Conservation (phyloP, 805 yeast species). For the Candida dajiaensis region DNA sequence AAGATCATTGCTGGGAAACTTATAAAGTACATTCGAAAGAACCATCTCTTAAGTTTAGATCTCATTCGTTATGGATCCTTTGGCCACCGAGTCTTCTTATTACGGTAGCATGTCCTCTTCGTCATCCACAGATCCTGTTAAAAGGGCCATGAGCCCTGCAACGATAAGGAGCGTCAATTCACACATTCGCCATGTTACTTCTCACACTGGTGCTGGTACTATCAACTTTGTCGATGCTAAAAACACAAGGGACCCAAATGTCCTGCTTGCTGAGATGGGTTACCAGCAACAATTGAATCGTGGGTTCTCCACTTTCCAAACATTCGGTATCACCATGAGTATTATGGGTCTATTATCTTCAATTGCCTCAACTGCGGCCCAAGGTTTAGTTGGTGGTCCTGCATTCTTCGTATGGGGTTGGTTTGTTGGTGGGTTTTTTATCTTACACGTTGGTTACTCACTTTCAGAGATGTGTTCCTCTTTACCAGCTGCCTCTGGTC, state of each 20-base stretch:
- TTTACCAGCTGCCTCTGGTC: conserved; percentile 67
- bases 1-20: no score
- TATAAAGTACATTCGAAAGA: neutral
- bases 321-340: conserved; percentile 61
- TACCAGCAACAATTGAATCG: conserved; percentile 61
- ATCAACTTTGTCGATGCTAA: neutral
- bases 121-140: neutral
- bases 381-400: conserved; percentile 53
- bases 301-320: conserved; percentile 49
- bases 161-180: neutral
- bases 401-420: conserved; percentile 62
- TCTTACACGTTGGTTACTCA: conserved; percentile 47
- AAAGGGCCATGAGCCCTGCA: neutral
- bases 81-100: conserved; percentile 21
- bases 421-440: conserved; percentile 49
- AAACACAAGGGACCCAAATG: conserved; percentile 7
- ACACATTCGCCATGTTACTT: neutral
- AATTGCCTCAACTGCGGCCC: conserved; percentile 44
- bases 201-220: neutral
- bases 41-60: neutral
- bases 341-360: conserved; percentile 63
- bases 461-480: conserved; percentile 59
- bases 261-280: conserved; percentile 36
- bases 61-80: neutral
- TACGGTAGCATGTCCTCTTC: neutral